Evolutionary conservation across 805 yeast species (phyloP).

Genomic region (Pichia insulana): DNA sequence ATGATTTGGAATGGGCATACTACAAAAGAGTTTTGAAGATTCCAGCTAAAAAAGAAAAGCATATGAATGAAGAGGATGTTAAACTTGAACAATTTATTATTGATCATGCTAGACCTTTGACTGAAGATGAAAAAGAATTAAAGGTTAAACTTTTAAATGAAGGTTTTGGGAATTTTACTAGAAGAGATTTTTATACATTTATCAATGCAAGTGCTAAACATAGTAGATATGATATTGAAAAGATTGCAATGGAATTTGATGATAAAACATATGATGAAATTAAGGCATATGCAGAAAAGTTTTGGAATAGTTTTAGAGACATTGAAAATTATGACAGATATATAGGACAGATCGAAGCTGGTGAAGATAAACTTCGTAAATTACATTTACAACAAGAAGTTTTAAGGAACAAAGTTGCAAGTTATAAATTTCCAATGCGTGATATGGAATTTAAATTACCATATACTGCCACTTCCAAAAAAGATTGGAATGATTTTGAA

Average conservation of each 20-base stretch:
- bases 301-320: conserved; percentile 71
- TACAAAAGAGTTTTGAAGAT: conserved; percentile 64
- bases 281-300: conserved; percentile 61
- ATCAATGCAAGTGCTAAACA: conserved; percentile 64
- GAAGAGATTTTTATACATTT: conserved; percentile 81
- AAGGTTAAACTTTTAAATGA: conserved; percentile 49
- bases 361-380: conserved; percentile 73
- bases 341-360: conserved; percentile 71
- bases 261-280: conserved; percentile 79
- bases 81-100: conserved; percentile 62
- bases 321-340: conserved; percentile 88
- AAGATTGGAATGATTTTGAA: conserved; percentile 78
- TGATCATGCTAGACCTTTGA: conserved; percentile 67
- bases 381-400: conserved; percentile 67
- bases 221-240: conserved; percentile 67
- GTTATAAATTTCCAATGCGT: conserved; percentile 61
- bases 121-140: conserved; percentile 68
- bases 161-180: conserved; percentile 78
- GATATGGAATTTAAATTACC: conserved; percentile 68
- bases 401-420: conserved; percentile 63
- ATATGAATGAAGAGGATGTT: conserved; percentile 18
- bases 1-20: conserved; percentile 74
- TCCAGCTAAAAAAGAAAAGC: conserved; percentile 36
- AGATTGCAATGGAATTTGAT: conserved; percentile 72
- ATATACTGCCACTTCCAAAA: conserved; percentile 45